Conservation (phyloP, 2,329 filamentous ascomycete species). For the Xylariaceae sp. region DNA sequence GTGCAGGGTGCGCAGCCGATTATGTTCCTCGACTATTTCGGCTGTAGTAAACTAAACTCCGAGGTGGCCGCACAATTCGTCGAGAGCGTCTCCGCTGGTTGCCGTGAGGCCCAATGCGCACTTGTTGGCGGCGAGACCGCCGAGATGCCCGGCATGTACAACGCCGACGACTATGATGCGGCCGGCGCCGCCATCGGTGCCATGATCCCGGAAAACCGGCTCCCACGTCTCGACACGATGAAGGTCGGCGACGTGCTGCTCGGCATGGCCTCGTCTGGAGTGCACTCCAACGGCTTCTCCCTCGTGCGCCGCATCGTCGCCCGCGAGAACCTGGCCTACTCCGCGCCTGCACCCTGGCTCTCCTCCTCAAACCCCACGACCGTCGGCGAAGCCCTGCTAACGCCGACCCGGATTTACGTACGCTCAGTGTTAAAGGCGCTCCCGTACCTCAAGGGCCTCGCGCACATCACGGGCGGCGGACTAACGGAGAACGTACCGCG, state of each 20-base stretch:
- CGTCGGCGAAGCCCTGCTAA: conserved; percentile 74
- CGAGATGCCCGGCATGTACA: conserved; percentile 96
- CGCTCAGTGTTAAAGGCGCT: conserved; percentile 67
- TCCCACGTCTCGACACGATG: conserved; percentile 77
- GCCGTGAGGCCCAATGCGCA: conserved; percentile 77
- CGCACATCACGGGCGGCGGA: conserved; percentile 95
- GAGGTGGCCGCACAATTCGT: conserved; percentile 79
- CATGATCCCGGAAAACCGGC: conserved; percentile 62
- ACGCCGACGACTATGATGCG: conserved; percentile 84
- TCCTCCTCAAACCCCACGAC: conserved; percentile 34
- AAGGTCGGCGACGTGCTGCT: conserved; percentile 76
- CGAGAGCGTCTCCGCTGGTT: conserved; percentile 83
- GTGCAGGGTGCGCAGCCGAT: conserved; percentile 93
- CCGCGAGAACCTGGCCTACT: conserved; percentile 65
- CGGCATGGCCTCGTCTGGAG: conserved; percentile 77
- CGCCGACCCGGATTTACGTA: conserved; percentile 92
- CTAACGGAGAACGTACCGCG: conserved; percentile 91
- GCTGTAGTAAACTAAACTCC: conserved; percentile 81
- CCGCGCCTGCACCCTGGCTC: conserved; percentile 73
- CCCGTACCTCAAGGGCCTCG: conserved; percentile 76
- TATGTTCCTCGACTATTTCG: conserved; percentile 98
- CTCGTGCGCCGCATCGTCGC: conserved; percentile 89
- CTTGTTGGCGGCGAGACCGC: conserved; percentile 97
- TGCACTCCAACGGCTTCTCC: conserved; percentile 96
- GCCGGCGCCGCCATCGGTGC: conserved; percentile 87